Evolutionary conservation across 2,329 filamentous ascomycete genomes (phyloP).

Genomic region (Beauveria sp.): DNA sequence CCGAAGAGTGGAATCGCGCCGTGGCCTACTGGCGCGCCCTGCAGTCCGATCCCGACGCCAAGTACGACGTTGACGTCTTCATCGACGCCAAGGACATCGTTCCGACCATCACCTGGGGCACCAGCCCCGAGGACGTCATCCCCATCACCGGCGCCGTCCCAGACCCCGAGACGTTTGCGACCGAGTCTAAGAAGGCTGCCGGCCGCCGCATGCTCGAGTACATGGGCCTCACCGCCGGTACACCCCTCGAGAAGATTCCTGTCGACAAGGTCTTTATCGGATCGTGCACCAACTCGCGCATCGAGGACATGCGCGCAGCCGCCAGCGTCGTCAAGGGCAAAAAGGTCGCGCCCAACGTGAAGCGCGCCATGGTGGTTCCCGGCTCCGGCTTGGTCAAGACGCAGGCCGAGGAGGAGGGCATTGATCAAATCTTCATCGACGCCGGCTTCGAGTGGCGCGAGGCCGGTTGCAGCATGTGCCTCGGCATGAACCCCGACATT

Average conservation of each 20-base stretch:
- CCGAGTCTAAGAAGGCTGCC: conserved; percentile 70
- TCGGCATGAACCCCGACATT: conserved; percentile 99
- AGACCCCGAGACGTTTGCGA: conserved; percentile 77
- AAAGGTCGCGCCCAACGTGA: conserved; percentile 81
- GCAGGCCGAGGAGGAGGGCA: conserved; percentile 82
- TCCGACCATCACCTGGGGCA: conserved; percentile 94
- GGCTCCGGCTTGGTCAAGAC: conserved; percentile 91
- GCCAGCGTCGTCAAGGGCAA: conserved; percentile 80
- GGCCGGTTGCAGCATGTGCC: conserved; percentile 96
- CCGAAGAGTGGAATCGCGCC: conserved; percentile 83
- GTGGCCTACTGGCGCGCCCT: conserved; percentile 81
- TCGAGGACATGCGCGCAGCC: conserved; percentile 87
- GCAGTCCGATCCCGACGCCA: conserved; percentile 77
- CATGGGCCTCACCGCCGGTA: conserved; percentile 86
- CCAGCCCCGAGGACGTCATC: conserved; percentile 91
- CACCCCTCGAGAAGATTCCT: conserved; percentile 81
- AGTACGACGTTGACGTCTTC: conserved; percentile 82
- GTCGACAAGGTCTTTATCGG: conserved; percentile 98
- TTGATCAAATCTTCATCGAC: conserved; percentile 85
- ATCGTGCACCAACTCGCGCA: conserved; percentile 94
- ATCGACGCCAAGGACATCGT: conserved; percentile 89
- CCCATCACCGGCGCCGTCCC: conserved; percentile 89
- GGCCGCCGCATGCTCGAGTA: conserved; percentile 83
- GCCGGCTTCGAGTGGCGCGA: conserved; percentile 98
- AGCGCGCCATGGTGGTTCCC: conserved; percentile 91